A percentile compares a stretch with the other conserved stretches of the same genome.
Evolutionary conservation across 495 filamentous ascomycete genomes (phyloP).

Genomic region (Neurospora sp.): DNA sequence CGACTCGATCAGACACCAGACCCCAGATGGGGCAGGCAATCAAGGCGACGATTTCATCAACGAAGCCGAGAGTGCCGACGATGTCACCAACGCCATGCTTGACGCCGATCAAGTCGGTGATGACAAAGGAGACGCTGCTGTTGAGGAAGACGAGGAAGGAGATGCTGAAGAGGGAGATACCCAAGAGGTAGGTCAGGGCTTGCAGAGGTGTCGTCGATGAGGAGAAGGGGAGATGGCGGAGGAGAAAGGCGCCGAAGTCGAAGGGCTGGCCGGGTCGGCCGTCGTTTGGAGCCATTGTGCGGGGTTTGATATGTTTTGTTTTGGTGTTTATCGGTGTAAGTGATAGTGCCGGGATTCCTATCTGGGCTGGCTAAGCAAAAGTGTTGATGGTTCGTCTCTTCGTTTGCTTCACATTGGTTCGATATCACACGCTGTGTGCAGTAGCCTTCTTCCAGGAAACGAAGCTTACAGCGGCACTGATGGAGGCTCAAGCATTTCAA

Average conservation of each 20-base stretch:
- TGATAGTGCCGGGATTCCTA: not conserved
- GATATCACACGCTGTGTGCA: not conserved
- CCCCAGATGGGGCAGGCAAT: slow-evolving; percentile 91
- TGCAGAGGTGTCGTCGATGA: slow-evolving; percentile 56
- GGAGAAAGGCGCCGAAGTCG: slow-evolving; percentile 11
- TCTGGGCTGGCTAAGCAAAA: not conserved
- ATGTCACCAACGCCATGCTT: slow-evolving; percentile 71
- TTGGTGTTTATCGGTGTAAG: not conserved
- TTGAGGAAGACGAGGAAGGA: slow-evolving; percentile 97
- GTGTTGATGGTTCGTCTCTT: not conserved
- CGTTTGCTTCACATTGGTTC: not conserved
- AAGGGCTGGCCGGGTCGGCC: not conserved
- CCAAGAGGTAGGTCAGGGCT: slow-evolving; percentile 74
- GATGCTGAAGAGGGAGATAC: slow-evolving; percentile 89
- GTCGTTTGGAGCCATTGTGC: not conserved
- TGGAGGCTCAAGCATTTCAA: not conserved
- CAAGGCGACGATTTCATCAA: slow-evolving; percentile 85
- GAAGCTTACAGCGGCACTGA: not conserved
- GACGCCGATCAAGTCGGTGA: slow-evolving; percentile 79
- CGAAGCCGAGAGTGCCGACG: slow-evolving; percentile 90
- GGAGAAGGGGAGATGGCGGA: slow-evolving; percentile 45
- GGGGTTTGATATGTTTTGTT: not conserved
- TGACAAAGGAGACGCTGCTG: slow-evolving; percentile 83
- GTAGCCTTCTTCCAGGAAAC: not conserved
- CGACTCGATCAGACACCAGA: slow-evolving; percentile 76